These are phyloP conservation scores for Spizellomyces punctatus DNA, from an alignment of 192 early-diverging fungal species.

Conservation along the genomic window DNA sequence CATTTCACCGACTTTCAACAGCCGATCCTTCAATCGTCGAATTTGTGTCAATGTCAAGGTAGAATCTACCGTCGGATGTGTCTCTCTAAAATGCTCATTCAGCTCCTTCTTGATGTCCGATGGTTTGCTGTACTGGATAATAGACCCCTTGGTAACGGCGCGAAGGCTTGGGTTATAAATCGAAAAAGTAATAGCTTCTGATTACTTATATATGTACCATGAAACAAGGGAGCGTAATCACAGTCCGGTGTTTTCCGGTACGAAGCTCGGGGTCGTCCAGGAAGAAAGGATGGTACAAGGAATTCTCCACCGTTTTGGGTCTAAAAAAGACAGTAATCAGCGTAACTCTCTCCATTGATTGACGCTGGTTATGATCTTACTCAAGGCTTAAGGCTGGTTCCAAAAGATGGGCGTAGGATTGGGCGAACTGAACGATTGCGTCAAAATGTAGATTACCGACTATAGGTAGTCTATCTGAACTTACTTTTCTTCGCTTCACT, in stretches of 20 bases:
- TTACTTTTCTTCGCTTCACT: constrained; percentile 40
- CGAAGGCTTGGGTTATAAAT: not conserved
- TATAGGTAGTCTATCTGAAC: too few species aligned
- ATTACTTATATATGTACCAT: constrained; percentile 52
- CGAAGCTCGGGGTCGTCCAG: constrained; percentile 88
- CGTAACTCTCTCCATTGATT: not conserved
- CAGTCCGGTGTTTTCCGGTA: constrained; percentile 75
- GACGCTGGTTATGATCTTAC: not conserved
- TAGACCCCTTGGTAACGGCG: constrained; percentile 62
- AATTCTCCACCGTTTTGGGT: constrained; percentile 32
- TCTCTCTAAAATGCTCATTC: constrained; percentile 80
- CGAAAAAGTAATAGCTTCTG: not conserved
- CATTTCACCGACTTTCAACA: constrained; percentile 60
- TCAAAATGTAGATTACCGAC: too few species aligned
- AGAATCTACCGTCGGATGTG: constrained; percentile 79
- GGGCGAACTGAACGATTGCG: constrained; percentile 14
- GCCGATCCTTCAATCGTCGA: constrained; percentile 71
- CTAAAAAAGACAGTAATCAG: constrained; percentile 12
- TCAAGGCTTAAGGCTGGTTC: constrained; percentile 20
- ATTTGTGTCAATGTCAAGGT: constrained; percentile 88
- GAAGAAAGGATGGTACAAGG: constrained; percentile 75
- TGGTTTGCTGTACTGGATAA: constrained; percentile 78
- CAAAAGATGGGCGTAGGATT: constrained; percentile 25
- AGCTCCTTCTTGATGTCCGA: constrained; percentile 86
- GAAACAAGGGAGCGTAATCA: constrained; percentile 79